Conservation (phyloP, 208 protist species). For the Trichomonas vaginalis region DNA sequence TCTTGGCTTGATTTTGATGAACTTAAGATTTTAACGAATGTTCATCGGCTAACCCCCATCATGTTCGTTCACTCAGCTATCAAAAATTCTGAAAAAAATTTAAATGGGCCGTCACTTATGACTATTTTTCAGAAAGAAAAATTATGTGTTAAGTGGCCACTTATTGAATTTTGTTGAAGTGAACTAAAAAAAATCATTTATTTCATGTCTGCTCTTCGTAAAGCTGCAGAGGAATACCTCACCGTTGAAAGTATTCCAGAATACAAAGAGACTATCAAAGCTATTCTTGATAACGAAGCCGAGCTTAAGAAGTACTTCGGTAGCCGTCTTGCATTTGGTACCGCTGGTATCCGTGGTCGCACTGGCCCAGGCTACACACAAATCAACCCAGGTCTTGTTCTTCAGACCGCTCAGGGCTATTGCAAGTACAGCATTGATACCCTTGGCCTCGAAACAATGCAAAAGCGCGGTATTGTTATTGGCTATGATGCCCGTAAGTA, state of each 20-base stretch:
- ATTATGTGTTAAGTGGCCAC: too few species aligned
- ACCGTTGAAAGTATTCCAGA: background rate
- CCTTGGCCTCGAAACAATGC: background rate
- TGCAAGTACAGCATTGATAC: background rate
- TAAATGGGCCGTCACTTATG: too few species aligned
- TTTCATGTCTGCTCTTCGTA: background rate
- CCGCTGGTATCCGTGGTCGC: background rate
- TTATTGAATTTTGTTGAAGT: too few species aligned
- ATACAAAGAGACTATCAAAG: background rate
- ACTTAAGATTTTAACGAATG: too few species aligned
- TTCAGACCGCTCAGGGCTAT: conserved; percentile 2
- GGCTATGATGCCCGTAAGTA: background rate
- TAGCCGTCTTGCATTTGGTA: background rate
- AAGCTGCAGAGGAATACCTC: background rate
- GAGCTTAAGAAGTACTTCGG: background rate
- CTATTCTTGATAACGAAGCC: background rate
- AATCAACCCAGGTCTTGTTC: background rate
- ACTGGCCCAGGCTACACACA: background rate
- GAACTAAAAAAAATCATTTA: too few species aligned
- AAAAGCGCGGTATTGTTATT: background rate
- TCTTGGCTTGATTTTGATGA: too few species aligned
- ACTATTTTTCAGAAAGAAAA: too few species aligned
- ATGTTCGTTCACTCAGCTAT: too few species aligned
- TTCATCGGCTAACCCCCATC: too few species aligned
- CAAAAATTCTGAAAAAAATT: too few species aligned